These are phyloP conservation scores for Erythrophleum ivorense DNA, from an alignment of 331 rosid species.

Conservation along the genomic window DNA sequence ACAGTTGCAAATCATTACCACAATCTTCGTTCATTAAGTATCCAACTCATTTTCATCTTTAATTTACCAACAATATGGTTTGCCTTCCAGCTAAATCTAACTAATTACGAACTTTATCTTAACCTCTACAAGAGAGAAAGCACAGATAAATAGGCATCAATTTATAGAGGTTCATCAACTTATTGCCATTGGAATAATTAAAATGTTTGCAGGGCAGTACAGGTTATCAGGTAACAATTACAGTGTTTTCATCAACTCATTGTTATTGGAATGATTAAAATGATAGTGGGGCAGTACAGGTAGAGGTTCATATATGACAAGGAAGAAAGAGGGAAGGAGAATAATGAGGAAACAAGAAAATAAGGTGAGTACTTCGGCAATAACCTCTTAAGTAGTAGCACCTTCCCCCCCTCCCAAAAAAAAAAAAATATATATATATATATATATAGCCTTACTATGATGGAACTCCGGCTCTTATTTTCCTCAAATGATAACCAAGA, in stretches of 20 bases:
- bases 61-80: constrained; percentile 2
- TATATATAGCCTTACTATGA: not conserved
- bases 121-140: constrained; percentile 2
- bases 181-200: not conserved
- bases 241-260: not conserved
- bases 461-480: constrained; percentile 2
- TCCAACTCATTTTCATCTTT: constrained; percentile 31
- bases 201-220: not conserved
- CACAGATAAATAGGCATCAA: not conserved
- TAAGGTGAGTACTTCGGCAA: not conserved
- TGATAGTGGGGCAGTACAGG: not conserved
- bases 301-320: not conserved
- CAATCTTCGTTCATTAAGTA: constrained; percentile 14
- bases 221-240: not conserved
- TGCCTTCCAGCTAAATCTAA: constrained; percentile 14
- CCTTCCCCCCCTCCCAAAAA: not conserved
- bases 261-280: not conserved
- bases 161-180: not conserved
- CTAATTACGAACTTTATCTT: constrained; percentile 29
- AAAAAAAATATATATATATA: too few species aligned
- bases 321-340: constrained; percentile 13
- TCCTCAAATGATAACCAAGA: constrained; percentile 18
- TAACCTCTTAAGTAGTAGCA: not conserved
- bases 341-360: not conserved
- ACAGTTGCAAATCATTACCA: constrained; percentile 7